Conservation (phyloP, 768 basidiomycete species). For the Dioszegia hungarica region DNA sequence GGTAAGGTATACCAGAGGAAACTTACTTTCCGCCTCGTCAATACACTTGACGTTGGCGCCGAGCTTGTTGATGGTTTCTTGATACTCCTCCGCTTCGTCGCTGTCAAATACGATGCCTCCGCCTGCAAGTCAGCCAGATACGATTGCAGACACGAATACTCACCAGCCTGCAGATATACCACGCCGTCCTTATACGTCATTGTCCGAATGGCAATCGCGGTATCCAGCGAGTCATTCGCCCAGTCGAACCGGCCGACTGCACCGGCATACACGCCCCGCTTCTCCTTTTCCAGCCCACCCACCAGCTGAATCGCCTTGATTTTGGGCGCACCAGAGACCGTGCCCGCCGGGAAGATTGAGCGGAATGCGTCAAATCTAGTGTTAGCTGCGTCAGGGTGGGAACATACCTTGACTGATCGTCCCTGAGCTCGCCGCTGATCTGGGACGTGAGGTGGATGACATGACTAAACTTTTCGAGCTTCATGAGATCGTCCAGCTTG, state of each 20-base stretch:
- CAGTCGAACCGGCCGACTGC: slow-evolving; percentile 98
- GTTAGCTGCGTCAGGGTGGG: not conserved
- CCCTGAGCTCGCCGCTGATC: slow-evolving; percentile 78
- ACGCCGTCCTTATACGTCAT: slow-evolving; percentile 93
- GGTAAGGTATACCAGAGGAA: not conserved
- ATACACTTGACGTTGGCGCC: slow-evolving; percentile 79
- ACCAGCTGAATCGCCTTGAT: slow-evolving; percentile 96
- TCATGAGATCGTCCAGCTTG: slow-evolving; percentile 92
- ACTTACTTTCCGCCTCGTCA: slow-evolving; percentile 74
- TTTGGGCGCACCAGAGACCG: slow-evolving; percentile 97
- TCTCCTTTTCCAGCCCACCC: slow-evolving; percentile 76
- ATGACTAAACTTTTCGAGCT: slow-evolving; percentile 90
- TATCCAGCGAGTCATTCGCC: slow-evolving; percentile 80
- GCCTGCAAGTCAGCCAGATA: slow-evolving; percentile 50
- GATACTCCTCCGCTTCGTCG: slow-evolving; percentile 93
- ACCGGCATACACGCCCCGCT: slow-evolving; percentile 90
- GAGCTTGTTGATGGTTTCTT: slow-evolving; percentile 93
- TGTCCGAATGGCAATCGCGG: slow-evolving; percentile 96
- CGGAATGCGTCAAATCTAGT: slow-evolving; percentile 93
- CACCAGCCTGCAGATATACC: slow-evolving; percentile 71
- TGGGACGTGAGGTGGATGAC: slow-evolving; percentile 96
- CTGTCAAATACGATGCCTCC: slow-evolving; percentile 97
- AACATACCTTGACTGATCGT: slow-evolving; percentile 71
- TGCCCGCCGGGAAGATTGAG: slow-evolving; percentile 97
- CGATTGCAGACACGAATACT: slow-evolving; percentile 5